Evolutionary conservation across 257 asterid genomes (phyloP).

Genomic region (Solanum medicagineum): DNA sequence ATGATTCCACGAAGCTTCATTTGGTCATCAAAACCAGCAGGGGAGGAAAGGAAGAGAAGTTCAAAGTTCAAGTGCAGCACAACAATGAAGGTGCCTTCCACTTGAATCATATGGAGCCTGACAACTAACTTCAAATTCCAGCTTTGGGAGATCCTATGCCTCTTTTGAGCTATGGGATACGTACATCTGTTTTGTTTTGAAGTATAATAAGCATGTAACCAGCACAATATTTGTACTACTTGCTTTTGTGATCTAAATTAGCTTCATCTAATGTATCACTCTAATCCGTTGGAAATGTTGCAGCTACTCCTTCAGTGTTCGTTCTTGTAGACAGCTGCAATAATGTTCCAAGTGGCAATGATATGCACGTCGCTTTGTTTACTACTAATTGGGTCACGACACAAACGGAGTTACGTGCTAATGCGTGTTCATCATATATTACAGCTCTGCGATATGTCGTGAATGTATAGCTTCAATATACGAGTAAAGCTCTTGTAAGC

Average conservation of each 20-base stretch:
- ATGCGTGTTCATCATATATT: too few species aligned
- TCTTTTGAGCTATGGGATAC: neutral
- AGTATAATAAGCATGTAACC: neutral
- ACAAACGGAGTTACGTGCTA: too few species aligned
- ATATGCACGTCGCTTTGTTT: too few species aligned
- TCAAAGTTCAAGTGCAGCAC: constrained; percentile 78
- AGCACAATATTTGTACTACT: neutral
- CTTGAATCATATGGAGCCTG: constrained; percentile 46
- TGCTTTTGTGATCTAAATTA: neutral
- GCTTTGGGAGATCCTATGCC: neutral
- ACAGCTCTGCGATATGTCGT: too few species aligned
- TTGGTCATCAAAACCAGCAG: constrained; percentile 72
- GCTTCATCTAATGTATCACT: neutral
- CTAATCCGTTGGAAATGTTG: neutral
- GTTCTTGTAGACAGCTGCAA: neutral
- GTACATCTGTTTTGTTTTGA: neutral
- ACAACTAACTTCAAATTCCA: constrained; percentile 1
- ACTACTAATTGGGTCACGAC: too few species aligned
- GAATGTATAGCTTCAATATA: too few species aligned
- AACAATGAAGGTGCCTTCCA: constrained; percentile 51
- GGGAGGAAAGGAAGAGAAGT: constrained; percentile 71
- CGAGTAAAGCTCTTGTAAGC: too few species aligned
- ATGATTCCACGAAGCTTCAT: constrained; percentile 52
- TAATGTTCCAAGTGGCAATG: neutral
- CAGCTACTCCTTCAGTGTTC: neutral